These are phyloP conservation scores for Pontederia crassipes DNA, from an alignment of 176 grass and related monocot genomes.

Conservation along the genomic window DNA sequence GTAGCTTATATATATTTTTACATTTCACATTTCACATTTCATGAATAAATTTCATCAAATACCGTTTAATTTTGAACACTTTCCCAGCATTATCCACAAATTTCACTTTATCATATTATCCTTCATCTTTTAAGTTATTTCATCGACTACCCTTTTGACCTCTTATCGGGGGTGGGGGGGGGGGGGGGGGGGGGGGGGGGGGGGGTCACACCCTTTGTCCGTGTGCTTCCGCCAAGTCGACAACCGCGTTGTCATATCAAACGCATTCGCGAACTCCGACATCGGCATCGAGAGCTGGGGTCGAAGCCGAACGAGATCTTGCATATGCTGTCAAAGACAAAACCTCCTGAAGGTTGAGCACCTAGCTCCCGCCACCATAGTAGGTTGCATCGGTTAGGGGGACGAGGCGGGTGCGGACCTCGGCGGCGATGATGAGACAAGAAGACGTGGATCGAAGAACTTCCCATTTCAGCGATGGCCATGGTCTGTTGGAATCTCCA, in stretches of 20 bases:
- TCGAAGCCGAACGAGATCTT: not conserved
- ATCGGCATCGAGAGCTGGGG: not conserved
- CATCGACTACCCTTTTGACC: no score
- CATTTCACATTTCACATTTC: no score
- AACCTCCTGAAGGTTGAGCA: not conserved
- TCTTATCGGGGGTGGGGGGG: no score
- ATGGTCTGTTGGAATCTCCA: not conserved
- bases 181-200: no score
- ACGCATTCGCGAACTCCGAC: not conserved
- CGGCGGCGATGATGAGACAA: not conserved
- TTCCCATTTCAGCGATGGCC: not conserved
- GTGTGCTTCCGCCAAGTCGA: not conserved
- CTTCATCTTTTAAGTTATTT: no score
- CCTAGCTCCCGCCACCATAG: not conserved
- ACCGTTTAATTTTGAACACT: no score
- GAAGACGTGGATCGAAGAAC: not conserved
- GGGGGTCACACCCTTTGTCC: no score
- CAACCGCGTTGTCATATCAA: not conserved
- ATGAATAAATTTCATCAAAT: no score
- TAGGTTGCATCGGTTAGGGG: not conserved
- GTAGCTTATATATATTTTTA: no score
- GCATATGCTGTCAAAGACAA: not conserved
- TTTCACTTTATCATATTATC: no score
- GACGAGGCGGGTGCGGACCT: not conserved
- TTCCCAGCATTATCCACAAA: no score